These are phyloP conservation scores for Pilaira anomala DNA, from an alignment of 192 early-diverging fungal species.

Conservation along the genomic window DNA sequence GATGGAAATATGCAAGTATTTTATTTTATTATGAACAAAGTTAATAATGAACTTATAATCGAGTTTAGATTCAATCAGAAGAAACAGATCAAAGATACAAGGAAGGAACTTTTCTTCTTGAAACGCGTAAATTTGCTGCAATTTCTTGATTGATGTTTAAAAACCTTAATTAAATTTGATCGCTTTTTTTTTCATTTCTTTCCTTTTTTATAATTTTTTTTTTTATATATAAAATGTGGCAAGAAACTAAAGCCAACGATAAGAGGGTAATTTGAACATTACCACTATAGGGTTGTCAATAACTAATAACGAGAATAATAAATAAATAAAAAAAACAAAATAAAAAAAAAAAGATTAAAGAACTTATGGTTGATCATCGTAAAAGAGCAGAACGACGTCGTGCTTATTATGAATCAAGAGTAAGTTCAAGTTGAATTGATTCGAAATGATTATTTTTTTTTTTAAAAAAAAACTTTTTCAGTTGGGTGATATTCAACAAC, in stretches of 20 bases:
- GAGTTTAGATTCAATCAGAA: too few species aligned
- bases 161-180: too few species aligned
- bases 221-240: constrained; percentile 32
- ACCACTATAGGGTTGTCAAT: background rate
- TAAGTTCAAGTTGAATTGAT: constrained; percentile 16
- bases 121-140: too few species aligned
- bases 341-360: constrained; percentile 35
- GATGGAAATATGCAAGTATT: constrained; percentile 61
- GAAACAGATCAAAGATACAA: too few species aligned
- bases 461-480: constrained; percentile 17
- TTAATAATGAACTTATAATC: too few species aligned
- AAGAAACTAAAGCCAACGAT: constrained; percentile 34
- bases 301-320: background rate
- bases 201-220: constrained; percentile 2
- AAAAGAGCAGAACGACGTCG: constrained; percentile 45
- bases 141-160: too few species aligned
- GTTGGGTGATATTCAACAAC: constrained; percentile 44
- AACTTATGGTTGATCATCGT: constrained; percentile 50
- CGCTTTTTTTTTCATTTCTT: constrained; percentile 16
- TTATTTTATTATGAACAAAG: background rate
- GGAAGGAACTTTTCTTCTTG: too few species aligned
- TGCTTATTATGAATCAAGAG: constrained; percentile 47
- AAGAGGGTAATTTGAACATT: constrained; percentile 20
- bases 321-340: background rate
- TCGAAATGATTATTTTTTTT: background rate